Conservation (phyloP, 306 rosid species). For the Abrus pulchellus region DNA sequence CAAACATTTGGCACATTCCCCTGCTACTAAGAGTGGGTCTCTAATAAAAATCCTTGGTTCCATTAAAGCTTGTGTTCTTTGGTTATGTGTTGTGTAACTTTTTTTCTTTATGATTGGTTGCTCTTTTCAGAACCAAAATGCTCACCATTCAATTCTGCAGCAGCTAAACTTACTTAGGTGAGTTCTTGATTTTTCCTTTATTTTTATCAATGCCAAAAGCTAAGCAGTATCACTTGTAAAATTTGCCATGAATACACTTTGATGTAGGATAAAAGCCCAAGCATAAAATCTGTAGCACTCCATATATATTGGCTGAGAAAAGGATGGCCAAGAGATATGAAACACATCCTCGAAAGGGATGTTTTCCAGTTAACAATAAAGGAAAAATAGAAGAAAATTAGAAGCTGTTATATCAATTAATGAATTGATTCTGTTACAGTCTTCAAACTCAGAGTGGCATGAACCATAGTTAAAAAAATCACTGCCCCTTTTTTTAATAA, state of each 20-base stretch:
- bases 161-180: constrained; percentile 84
- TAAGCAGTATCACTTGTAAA: constrained; percentile 25
- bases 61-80: constrained; percentile 39
- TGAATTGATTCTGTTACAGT: neutral
- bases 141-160: constrained; percentile 82
- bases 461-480: neutral
- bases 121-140: constrained; percentile 86
- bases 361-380: neutral
- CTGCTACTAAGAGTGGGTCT: constrained; percentile 88
- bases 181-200: constrained; percentile 40
- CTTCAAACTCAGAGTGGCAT: neutral
- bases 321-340: neutral
- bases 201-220: constrained; percentile 22
- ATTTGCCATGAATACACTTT: constrained; percentile 27
- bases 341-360: neutral
- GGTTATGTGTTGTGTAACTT: constrained; percentile 31
- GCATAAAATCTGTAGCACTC: constrained; percentile 26
- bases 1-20: constrained; percentile 99
- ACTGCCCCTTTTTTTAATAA: neutral
- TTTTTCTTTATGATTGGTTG: constrained; percentile 45
- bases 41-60: constrained; percentile 36
- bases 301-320: constrained; percentile 3
- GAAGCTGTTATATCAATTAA: constrained; percentile 3
- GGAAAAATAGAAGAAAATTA: constrained; percentile 21
- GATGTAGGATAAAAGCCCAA: constrained; percentile 17